These are phyloP conservation scores for Naganishia antarctica DNA, from an alignment of 768 basidiomycete genomes.

Conservation along the genomic window DNA sequence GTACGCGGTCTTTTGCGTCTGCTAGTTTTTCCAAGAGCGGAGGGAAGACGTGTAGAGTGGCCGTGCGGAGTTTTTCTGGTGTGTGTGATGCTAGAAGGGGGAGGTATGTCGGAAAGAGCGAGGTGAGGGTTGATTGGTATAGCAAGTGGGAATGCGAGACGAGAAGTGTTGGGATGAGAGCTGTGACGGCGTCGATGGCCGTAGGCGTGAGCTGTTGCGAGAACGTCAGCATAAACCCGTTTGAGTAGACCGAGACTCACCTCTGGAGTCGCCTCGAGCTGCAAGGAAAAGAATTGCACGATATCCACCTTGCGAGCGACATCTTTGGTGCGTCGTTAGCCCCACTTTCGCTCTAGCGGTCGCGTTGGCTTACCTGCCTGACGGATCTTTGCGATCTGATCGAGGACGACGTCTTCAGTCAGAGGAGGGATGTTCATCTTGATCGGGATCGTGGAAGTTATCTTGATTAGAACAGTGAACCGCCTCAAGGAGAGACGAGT, in stretches of 20 bases:
- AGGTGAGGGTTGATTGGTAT: slow-evolving; percentile 32
- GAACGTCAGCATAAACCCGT: neutral
- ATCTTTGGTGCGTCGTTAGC: neutral
- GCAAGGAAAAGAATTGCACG: slow-evolving; percentile 42
- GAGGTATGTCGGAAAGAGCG: slow-evolving; percentile 41
- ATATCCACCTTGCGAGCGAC: slow-evolving; percentile 39
- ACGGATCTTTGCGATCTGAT: slow-evolving; percentile 5
- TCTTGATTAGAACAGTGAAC: too few relatives aligned
- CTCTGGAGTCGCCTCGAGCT: slow-evolving; percentile 36
- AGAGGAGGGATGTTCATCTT: slow-evolving; percentile 13
- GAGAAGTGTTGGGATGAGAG: slow-evolving; percentile 34
- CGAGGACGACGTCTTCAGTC: slow-evolving; percentile 3
- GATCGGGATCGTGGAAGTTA: neutral
- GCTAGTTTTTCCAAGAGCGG: slow-evolving; percentile 41
- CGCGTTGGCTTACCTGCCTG: neutral
- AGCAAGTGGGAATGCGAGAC: slow-evolving; percentile 33
- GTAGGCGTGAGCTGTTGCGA: slow-evolving; percentile 35
- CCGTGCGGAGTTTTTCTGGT: slow-evolving; percentile 35
- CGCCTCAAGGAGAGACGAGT: neutral
- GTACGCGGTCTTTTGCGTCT: slow-evolving; percentile 44
- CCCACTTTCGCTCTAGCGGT: too few relatives aligned
- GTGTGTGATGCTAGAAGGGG: slow-evolving; percentile 31
- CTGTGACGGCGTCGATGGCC: slow-evolving; percentile 39
- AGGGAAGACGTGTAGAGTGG: slow-evolving; percentile 36
- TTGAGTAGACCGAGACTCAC: slow-evolving; percentile 27